Percentiles rank a stretch among this genome's conserved stretches.
phyloP scores from a whole-genome alignment of 345 rosid species.

The Melaleuca alternifolia region DNA sequence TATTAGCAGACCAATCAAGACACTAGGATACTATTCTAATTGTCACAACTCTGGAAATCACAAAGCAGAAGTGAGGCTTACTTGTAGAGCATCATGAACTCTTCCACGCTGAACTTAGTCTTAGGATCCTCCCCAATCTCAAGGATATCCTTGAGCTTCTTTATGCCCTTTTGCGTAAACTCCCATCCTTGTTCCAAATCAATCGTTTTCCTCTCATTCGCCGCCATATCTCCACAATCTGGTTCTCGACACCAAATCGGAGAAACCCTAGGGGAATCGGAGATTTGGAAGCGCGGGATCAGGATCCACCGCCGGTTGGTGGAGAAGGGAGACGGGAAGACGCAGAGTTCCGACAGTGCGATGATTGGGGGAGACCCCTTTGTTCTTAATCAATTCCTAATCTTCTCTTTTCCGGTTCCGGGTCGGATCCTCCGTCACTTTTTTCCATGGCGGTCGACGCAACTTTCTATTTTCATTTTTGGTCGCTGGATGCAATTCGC shows the following conservation, averaged over 20 bases:
- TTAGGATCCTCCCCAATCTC: slow-evolving; percentile 41
- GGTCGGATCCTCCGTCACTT: background rate
- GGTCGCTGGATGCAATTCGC: background rate
- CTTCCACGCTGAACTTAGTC: slow-evolving; percentile 43
- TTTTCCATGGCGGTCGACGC: background rate
- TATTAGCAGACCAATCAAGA: background rate
- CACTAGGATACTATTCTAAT: background rate
- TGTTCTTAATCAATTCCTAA: too few relatives aligned
- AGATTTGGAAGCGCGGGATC: background rate
- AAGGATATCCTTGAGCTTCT: slow-evolving; percentile 49
- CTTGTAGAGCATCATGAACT: slow-evolving; percentile 69
- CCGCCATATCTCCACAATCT: background rate
- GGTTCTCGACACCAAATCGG: background rate
- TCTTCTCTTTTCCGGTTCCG: background rate
- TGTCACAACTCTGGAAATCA: background rate
- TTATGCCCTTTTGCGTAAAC: slow-evolving; percentile 48
- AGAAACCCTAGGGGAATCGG: background rate
- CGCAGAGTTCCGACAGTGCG: background rate
- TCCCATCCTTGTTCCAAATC: slow-evolving; percentile 64
- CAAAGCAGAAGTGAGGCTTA: slow-evolving; percentile 1
- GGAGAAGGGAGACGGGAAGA: background rate
- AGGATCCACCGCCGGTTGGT: background rate
- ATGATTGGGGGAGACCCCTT: background rate
- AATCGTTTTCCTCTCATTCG: slow-evolving; percentile 33
- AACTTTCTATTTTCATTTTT: too few relatives aligned